Evolutionary conservation across 345 rosid species (phyloP), one percentile per base, ranked within the genome.

Genomic region (Hypericum androsaemum): DNA sequence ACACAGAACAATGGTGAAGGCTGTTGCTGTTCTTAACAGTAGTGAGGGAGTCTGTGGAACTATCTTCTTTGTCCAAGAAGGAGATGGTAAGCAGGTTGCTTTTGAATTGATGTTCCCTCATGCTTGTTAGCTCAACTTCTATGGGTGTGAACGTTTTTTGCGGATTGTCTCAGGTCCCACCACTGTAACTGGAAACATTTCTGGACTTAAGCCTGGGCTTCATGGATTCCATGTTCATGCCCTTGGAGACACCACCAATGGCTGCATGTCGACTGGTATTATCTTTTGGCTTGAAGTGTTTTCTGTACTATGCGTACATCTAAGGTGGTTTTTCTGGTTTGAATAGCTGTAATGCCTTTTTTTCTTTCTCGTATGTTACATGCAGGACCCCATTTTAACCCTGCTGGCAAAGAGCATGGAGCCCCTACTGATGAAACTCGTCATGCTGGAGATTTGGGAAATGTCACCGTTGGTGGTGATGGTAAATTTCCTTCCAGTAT

Each of bases 211-310:
- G 74, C 95, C 97, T 54, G 99, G 99, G 17, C 94, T 65, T 35
- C 97, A 85, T 50, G 97, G 97, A 35, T 88, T 92, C 80, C 97
- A 88, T 67, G 94, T 92, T 58, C 97, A 92, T 63, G 84, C 99
- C 53, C 88, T 92, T 38, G 97, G 99, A 53, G 99, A 92, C 69
- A 88, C 97, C 44, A 88, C 97, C 32, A 88, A 92, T 57, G 99
- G 99, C 50, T 92, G 97, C 87, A 83, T 92, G 94, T 92, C 99
- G 35, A 92, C 97, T 52, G 97, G 97, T 92, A 85, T 53, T 17
- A 37, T 8, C 43, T 12, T 0, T 38, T 8, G 14, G 32, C 54
- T 51, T 44, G 8, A 2, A 6, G 15, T 47, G 3, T 46, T 41
- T 12, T 22, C 32, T 1, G 1, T 22, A 22, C 32, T 1, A 22